Evolutionary conservation across 306 rosid genomes (phyloP).

Genomic region (Trifolium repens): DNA sequence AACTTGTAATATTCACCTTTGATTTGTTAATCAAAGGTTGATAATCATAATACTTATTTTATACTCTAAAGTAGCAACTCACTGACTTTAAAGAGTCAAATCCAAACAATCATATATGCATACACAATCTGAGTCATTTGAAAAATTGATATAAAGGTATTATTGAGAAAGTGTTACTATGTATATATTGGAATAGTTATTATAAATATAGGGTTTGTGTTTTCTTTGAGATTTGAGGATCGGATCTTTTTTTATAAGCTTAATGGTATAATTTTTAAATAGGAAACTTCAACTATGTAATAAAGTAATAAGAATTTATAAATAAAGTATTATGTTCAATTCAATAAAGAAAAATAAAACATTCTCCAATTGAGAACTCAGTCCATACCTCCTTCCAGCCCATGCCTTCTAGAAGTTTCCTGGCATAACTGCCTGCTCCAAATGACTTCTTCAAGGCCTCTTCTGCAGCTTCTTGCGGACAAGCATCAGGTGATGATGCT

Average conservation of each 20-base stretch:
- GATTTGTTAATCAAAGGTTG: background rate
- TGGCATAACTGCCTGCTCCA: conserved; percentile 82
- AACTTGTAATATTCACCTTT: background rate
- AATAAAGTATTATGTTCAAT: background rate
- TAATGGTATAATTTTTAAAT: background rate
- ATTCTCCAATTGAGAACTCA: conserved; percentile 6
- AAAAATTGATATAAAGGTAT: background rate
- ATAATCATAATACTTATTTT: background rate
- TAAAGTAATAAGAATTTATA: background rate
- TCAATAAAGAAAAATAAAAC: conserved; percentile 8
- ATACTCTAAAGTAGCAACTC: background rate
- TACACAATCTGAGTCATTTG: background rate
- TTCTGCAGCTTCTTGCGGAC: conserved; percentile 62
- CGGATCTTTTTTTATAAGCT: background rate
- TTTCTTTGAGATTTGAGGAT: background rate
- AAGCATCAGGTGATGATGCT: conserved; percentile 45
- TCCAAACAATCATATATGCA: background rate
- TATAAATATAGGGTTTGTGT: background rate
- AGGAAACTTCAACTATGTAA: background rate
- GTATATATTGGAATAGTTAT: background rate
- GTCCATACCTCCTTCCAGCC: conserved; percentile 95
- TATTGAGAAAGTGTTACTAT: background rate
- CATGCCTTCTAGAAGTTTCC: conserved; percentile 71
- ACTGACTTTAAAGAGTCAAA: background rate
- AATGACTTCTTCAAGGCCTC: conserved; percentile 82